Evolutionary conservation across 768 basidiomycete genomes (phyloP).

Genomic region (Chiua virens): DNA sequence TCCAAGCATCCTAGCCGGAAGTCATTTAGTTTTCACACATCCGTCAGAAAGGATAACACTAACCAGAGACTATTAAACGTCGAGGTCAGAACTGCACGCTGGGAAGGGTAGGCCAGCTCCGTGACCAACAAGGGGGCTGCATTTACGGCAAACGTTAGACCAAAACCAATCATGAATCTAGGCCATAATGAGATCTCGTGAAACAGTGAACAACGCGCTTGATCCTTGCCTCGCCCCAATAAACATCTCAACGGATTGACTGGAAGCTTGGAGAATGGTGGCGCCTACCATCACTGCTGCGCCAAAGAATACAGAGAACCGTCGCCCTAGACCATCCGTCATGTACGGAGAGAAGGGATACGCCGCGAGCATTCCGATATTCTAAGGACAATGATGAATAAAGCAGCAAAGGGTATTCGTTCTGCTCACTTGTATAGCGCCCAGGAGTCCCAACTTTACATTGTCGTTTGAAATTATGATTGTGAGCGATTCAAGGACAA

Average conservation of each 20-base stretch:
- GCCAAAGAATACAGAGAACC: conserved; percentile 36
- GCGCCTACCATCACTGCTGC: conserved; percentile 39
- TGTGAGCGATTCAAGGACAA: background rate
- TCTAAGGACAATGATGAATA: conserved; percentile 20
- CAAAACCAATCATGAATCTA: conserved; percentile 43
- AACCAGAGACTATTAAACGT: conserved; percentile 47
- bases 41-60: no score
- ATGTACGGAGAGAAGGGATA: conserved; percentile 42
- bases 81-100: conserved; percentile 46
- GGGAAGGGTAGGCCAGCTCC: conserved; percentile 52
- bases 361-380: conserved; percentile 39
- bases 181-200: background rate
- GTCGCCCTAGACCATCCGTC: conserved; percentile 40
- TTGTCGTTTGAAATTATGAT: background rate
- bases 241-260: conserved; percentile 43
- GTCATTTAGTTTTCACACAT: no score
- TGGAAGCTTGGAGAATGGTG: conserved; percentile 37
- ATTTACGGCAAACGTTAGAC: conserved; percentile 40
- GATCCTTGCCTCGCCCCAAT: conserved; percentile 28
- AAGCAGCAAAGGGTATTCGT: background rate
- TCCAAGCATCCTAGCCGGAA: conserved; percentile 31
- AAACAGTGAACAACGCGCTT: no score
- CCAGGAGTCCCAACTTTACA: conserved; percentile 1
- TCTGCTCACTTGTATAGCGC: conserved; percentile 2
- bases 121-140: conserved; percentile 51